Evolutionary conservation across 1,284 basidiomycete genomes (phyloP), one percentile per base, ranked within the genome.

Genomic region (Porphyrellus sp.): DNA sequence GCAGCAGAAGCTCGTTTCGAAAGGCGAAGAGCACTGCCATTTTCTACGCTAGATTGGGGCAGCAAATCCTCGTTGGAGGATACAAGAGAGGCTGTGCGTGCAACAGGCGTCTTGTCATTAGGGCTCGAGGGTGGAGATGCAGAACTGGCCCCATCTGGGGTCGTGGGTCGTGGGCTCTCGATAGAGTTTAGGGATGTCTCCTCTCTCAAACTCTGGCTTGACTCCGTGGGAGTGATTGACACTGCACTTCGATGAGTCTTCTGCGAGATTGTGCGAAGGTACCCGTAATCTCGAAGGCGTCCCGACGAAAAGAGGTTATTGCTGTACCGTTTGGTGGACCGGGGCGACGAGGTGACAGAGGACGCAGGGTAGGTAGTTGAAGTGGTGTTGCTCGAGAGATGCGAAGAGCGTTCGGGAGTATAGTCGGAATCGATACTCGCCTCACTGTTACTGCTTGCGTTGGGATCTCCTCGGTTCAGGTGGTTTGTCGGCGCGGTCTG

Each of bases 291-390:
- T 50, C 83, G 77, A 59, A 89, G 77, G 53, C 83, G 78, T 27
- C 84, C 82, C n/a, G 87, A 89, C 39, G 86, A 85, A 59, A 91
- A 91, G 47, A 91, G 72, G 63, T 91, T 90, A 67, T 90, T 91
- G 73, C 87, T 90, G 67, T 87, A 86, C 46, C 89, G 79, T 70
- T 86, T 85, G 53, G 74, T 72, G 34, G 79, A 77, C 52, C 75
- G 62, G 57, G 77, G 71, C 3, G 79, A 75, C 39, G 79, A 79
- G 28, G 75, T 71, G 52, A 71, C 50, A 18, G 80, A 77, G 5
- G 78, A 72, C 4, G 73, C 67, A 20, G 70, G 63, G 56, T 73
- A 67, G 24, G 70, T 65, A 2, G 71, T 72, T 24, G 74, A 74
- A 20, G 72, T 63, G 18, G 74, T 70, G 37, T 75, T 77, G 52